A percentile compares a stretch with the other conserved stretches of the same genome.
Evolutionary conservation across 495 filamentous ascomycete genomes (phyloP).

Genomic region (Penicillium maclennaniae): DNA sequence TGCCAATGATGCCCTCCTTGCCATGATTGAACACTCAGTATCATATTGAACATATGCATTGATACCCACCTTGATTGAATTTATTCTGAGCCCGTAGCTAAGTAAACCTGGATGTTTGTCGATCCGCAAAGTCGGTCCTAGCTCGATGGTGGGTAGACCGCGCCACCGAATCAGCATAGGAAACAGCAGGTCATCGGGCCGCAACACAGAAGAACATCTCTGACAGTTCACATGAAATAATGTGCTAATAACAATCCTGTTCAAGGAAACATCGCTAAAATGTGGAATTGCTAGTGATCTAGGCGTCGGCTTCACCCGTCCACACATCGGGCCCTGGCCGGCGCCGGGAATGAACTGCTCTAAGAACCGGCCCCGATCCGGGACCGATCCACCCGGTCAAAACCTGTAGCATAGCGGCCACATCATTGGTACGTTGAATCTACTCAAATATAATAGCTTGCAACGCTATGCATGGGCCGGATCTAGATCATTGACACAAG

Average conservation of each 20-base stretch:
- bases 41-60: background rate
- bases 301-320: conserved; percentile 11
- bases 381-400: conserved; percentile 18
- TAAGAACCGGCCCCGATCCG: conserved; percentile 29
- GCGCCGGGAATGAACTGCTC: conserved; percentile 17
- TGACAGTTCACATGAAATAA: conserved; percentile 12
- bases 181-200: conserved; percentile 9
- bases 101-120: background rate
- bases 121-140: background rate
- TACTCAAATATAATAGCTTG: conserved; percentile 20
- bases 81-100: background rate
- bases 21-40: conserved; percentile 18
- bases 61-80: background rate
- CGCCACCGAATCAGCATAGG: background rate
- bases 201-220: conserved; percentile 2
- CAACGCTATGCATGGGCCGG: conserved; percentile 10
- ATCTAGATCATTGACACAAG: conserved; percentile 21
- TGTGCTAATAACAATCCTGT: conserved; percentile 1
- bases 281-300: conserved; percentile 6
- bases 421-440: conserved; percentile 17
- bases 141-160: conserved; percentile 2
- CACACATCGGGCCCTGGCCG: conserved; percentile 27
- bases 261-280: background rate
- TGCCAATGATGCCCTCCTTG: conserved; percentile 41
- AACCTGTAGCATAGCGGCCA: conserved; percentile 16